These are phyloP conservation scores for Talaromyces borbonicus DNA, from an alignment of 495 filamentous ascomycete genomes.

Conservation along the genomic window DNA sequence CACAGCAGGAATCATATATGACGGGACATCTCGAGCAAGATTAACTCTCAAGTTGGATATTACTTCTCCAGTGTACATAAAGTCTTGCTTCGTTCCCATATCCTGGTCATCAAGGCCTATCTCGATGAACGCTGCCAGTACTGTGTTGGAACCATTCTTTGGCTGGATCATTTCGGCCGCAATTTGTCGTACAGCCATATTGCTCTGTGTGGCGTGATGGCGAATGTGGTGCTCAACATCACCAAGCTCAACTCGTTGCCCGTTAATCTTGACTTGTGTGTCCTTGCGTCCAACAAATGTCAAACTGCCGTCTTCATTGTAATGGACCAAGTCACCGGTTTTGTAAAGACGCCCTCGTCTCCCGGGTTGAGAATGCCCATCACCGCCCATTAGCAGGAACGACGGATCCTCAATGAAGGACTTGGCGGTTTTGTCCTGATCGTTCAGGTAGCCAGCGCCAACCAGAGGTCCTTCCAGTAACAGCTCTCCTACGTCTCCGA, in stretches of 20 bases:
- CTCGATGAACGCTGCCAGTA: too few species aligned
- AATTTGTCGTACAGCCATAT: not conserved
- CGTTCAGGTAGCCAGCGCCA: slow-evolving; percentile 32
- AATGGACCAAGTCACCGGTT: slow-evolving; percentile 7
- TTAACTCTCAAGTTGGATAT: too few species aligned
- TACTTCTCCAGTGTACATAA: too few species aligned
- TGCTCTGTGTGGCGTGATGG: not conserved
- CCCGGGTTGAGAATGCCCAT: not conserved
- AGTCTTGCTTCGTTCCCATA: too few species aligned
- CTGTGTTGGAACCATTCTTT: too few species aligned
- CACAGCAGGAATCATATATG: slow-evolving; percentile 45
- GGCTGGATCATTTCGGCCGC: too few species aligned
- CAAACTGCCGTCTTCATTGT: not conserved
- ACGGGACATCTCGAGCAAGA: slow-evolving; percentile 14
- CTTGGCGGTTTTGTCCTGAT: slow-evolving; percentile 24
- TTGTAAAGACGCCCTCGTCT: slow-evolving; percentile 3
- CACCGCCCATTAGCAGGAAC: slow-evolving; percentile 14
- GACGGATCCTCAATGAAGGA: slow-evolving; percentile 32
- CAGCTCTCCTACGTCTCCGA: slow-evolving; percentile 40
- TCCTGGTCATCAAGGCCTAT: too few species aligned
- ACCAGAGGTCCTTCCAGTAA: slow-evolving; percentile 39
- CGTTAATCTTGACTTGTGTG: slow-evolving; percentile 40
- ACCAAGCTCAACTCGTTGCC: slow-evolving; percentile 41
- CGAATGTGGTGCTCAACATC: slow-evolving; percentile 39
- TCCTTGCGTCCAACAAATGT: slow-evolving; percentile 24